Conservation (phyloP, 306 rosid genomes). For the Cicer yamashitae region DNA sequence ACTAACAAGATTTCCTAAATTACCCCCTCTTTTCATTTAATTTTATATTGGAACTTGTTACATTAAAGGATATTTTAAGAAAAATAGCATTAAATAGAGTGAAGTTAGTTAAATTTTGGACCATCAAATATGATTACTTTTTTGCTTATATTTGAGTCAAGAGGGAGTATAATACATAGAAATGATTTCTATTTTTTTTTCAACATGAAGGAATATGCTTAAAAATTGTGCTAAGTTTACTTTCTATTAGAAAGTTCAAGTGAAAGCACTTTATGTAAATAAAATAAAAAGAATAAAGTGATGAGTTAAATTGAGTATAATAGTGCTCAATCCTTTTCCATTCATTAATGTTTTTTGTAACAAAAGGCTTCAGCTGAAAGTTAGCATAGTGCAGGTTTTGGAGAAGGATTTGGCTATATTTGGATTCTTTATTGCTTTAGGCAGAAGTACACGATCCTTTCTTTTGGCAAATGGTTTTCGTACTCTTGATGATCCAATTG, state of each 20-base stretch:
- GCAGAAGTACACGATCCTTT: conserved; percentile 79
- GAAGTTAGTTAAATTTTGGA: too few species aligned
- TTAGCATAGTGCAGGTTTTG: conserved; percentile 72
- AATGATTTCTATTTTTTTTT: background rate
- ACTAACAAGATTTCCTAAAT: too few species aligned
- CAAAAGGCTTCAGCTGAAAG: conserved; percentile 44
- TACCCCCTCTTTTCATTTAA: too few species aligned
- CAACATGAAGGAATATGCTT: background rate
- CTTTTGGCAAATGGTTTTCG: conserved; percentile 82
- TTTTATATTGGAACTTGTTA: too few species aligned
- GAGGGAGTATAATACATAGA: background rate
- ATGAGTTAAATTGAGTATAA: conserved; percentile 38
- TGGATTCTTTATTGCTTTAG: conserved; percentile 98
- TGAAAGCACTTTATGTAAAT: conserved; percentile 18
- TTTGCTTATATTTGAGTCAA: too few species aligned
- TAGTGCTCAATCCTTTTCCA: conserved; percentile 30
- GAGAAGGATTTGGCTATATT: conserved; percentile 97
- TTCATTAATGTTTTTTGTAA: conserved; percentile 24
- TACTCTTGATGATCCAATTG: conserved; percentile 69
- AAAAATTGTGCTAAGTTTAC: conserved; percentile 16
- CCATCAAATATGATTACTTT: too few species aligned
- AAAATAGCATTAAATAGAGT: too few species aligned
- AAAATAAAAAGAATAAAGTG: conserved; percentile 16
- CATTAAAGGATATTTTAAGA: too few species aligned
- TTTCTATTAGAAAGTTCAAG: conserved; percentile 3